Percentiles rank a stretch among this genome's conserved stretches.
Evolutionary conservation across 768 basidiomycete genomes (phyloP).

Genomic region (Kwoniella sp.): DNA sequence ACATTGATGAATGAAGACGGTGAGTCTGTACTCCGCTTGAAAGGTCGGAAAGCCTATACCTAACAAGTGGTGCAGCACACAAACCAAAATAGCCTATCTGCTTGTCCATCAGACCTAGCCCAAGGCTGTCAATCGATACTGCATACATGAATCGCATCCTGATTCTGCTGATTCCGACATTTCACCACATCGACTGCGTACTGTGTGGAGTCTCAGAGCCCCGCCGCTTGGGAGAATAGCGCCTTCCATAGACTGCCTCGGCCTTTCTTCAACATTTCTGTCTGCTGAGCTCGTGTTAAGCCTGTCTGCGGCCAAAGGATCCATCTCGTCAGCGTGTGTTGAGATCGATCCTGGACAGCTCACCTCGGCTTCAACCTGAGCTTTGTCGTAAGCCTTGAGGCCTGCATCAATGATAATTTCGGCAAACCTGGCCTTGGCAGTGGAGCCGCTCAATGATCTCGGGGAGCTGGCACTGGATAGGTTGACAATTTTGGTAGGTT

Average conservation of each 20-base stretch:
- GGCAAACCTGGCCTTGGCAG: conserved; percentile 10
- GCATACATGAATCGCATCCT: no score
- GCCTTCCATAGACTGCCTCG: conserved; percentile 13
- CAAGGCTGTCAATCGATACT: no score
- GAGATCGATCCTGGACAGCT: no score
- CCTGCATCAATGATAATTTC: conserved; percentile 14
- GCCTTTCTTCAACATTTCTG: conserved; percentile 12
- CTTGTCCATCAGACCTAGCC: no score
- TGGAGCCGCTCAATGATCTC: no score
- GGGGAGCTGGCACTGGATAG: no score
- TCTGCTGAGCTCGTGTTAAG: conserved; percentile 7
- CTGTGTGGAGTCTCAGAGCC: no score
- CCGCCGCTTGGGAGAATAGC: no score
- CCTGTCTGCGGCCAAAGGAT: background rate
- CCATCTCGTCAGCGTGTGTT: no score
- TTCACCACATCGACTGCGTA: no score
- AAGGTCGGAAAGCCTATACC: background rate
- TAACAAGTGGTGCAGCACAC: conserved; percentile 4
- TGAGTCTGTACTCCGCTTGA: conserved; percentile 34
- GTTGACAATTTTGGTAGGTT: no score
- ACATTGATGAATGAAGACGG: conserved; percentile 83
- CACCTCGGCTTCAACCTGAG: conserved; percentile 9
- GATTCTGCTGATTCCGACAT: no score
- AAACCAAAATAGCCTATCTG: conserved; percentile 19
- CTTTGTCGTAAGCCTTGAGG: conserved; percentile 1